Evolutionary conservation across 2,329 filamentous ascomycete species (phyloP).

Genomic region (Sporothrix globosa): DNA sequence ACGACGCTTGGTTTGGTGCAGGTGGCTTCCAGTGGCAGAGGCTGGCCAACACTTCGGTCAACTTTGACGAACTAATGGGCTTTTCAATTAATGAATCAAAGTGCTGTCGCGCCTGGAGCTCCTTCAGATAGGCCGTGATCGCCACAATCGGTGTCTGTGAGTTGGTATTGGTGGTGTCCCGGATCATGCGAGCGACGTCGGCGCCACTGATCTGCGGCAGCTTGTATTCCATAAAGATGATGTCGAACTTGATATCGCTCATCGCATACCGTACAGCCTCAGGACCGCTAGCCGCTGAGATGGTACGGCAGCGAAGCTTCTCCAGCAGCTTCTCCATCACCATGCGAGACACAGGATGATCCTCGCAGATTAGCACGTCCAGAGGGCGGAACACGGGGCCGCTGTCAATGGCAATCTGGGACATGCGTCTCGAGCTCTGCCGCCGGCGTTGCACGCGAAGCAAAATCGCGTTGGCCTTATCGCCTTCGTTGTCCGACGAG

Average conservation of each 20-base stretch:
- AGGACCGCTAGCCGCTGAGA: slow-evolving; percentile 84
- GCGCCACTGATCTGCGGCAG: slow-evolving; percentile 92
- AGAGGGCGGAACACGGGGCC: slow-evolving; percentile 88
- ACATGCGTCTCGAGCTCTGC: slow-evolving; percentile 94
- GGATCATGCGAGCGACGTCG: slow-evolving; percentile 95
- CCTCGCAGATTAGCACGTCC: slow-evolving; percentile 94
- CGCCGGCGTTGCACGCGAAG: slow-evolving; percentile 89
- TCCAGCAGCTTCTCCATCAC: slow-evolving; percentile 99
- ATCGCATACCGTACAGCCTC: slow-evolving; percentile 93
- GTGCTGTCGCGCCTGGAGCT: slow-evolving; percentile 90
- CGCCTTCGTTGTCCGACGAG: slow-evolving; percentile 95
- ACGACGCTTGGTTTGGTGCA: slow-evolving; percentile 50
- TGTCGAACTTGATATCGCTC: slow-evolving; percentile 97
- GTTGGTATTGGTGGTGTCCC: slow-evolving; percentile 94
- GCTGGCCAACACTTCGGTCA: slow-evolving; percentile 83
- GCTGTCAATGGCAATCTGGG: slow-evolving; percentile 76
- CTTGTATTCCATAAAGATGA: slow-evolving; percentile 97
- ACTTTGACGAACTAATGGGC: slow-evolving; percentile 87
- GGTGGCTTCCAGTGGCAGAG: slow-evolving; percentile 94
- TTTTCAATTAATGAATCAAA: slow-evolving; percentile 97
- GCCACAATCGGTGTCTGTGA: slow-evolving; percentile 93
- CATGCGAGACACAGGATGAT: slow-evolving; percentile 93
- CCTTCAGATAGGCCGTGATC: slow-evolving; percentile 97
- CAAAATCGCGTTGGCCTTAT: slow-evolving; percentile 75
- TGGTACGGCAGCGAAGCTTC: slow-evolving; percentile 91